Evolutionary conservation across 1,139 yeast genomes (phyloP).

Genomic region (Blastobotrys elegans): DNA sequence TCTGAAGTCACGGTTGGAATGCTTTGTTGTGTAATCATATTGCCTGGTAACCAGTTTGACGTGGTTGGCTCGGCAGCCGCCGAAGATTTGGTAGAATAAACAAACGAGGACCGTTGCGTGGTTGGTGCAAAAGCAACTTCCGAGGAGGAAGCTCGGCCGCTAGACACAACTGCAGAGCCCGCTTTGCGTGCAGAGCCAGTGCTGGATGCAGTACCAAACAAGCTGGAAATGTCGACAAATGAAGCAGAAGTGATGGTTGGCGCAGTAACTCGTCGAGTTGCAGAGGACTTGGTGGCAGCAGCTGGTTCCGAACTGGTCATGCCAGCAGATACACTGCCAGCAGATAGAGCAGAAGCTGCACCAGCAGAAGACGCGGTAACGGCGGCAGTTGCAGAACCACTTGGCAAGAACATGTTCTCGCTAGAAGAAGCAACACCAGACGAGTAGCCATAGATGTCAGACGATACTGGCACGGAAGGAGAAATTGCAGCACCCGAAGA

Average conservation of each 20-base stretch:
- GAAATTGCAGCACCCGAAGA: background rate
- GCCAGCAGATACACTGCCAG: background rate
- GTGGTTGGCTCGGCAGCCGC: constrained; percentile 10
- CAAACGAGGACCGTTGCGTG: background rate
- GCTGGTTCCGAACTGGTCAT: background rate
- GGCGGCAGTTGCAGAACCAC: background rate
- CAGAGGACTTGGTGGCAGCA: background rate
- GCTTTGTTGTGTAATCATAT: constrained; percentile 26
- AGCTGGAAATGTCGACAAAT: constrained; percentile 12
- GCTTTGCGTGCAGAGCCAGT: constrained; percentile 2
- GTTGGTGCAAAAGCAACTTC: background rate
- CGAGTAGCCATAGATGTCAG: too few species aligned
- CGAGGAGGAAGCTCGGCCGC: background rate
- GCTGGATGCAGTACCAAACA: constrained; percentile 15
- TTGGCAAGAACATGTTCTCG: too few species aligned
- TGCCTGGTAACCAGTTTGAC: constrained; percentile 33
- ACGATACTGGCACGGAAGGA: background rate
- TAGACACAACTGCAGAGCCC: background rate
- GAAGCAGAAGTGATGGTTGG: constrained; percentile 14
- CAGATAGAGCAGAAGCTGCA: background rate
- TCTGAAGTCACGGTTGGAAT: constrained; percentile 19
- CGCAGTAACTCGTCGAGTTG: constrained; percentile 12
- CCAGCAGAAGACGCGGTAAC: background rate
- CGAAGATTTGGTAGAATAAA: background rate
- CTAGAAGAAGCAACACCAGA: background rate